Percentiles rank a stretch among this genome's conserved stretches.
Conservation (phyloP, 441 rosid species). For the Raphanus hybrid region DNA sequence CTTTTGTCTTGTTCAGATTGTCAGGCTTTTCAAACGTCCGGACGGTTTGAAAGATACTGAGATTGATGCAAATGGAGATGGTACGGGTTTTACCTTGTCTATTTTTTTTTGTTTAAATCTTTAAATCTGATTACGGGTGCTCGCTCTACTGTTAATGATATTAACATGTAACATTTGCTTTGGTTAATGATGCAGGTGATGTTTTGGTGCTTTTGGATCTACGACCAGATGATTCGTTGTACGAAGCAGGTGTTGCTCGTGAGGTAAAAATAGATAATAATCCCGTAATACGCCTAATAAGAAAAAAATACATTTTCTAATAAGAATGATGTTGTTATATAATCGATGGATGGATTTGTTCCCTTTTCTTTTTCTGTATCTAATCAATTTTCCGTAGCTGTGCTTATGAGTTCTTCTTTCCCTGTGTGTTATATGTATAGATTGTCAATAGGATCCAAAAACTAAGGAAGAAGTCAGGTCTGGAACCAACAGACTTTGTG, state of each 20-base stretch:
- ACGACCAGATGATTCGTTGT: constrained; percentile 85
- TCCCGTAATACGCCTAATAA: neutral
- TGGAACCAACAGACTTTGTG: constrained; percentile 90
- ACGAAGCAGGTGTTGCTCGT: constrained; percentile 92
- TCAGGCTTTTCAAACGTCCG: constrained; percentile 84
- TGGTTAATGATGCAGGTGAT: constrained; percentile 65
- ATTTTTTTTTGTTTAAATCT: constrained; percentile 15
- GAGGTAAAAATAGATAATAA: constrained; percentile 60
- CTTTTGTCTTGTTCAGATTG: constrained; percentile 55
- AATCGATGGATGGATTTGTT: neutral
- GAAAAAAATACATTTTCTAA: neutral
- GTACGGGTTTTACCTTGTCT: constrained; percentile 41
- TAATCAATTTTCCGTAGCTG: constrained; percentile 9
- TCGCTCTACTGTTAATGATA: constrained; percentile 7
- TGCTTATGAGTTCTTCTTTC: constrained; percentile 17
- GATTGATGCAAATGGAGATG: constrained; percentile 97
- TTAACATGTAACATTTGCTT: constrained; percentile 4
- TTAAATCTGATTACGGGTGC: neutral
- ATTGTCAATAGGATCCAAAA: constrained; percentile 94
- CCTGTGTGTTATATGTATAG: constrained; percentile 40
- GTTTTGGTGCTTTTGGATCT: constrained; percentile 92
- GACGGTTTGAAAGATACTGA: constrained; percentile 82
- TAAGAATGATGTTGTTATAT: neutral
- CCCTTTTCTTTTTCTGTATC: neutral
- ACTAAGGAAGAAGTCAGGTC: constrained; percentile 78